Conservation (phyloP, 306 rosid genomes). For the Pterocarpus macrocarpus region DNA sequence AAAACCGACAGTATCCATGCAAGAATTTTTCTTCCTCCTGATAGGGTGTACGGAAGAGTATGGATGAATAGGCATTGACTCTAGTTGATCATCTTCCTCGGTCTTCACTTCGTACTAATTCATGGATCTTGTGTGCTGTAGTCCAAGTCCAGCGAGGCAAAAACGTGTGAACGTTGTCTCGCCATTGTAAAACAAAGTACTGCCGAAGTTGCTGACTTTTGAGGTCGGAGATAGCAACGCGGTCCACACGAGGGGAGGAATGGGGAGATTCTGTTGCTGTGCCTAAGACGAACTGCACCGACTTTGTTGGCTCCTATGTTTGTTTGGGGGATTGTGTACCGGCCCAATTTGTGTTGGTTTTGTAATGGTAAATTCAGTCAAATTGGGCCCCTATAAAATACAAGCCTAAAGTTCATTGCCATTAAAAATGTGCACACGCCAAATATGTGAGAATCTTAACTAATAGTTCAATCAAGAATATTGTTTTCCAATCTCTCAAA, state of each 20-base stretch:
- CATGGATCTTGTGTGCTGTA: background rate
- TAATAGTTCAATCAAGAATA: background rate
- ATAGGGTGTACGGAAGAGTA: no score
- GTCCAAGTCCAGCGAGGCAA: conserved; percentile 37
- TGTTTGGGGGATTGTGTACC: background rate
- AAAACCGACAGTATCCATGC: no score
- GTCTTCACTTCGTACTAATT: background rate
- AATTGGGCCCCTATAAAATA: background rate
- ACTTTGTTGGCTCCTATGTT: conserved; percentile 45
- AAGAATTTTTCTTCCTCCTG: no score
- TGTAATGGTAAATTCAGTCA: conserved; percentile 14
- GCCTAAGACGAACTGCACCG: conserved; percentile 43
- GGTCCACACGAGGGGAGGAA: conserved; percentile 12
- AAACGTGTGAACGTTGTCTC: conserved; percentile 45
- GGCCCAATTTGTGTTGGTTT: conserved; percentile 23
- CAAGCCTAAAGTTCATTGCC: no score
- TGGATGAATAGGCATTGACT: conserved; percentile 45
- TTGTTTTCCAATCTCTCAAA: background rate
- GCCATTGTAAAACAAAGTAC: conserved; percentile 19
- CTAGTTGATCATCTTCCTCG: background rate
- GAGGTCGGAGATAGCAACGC: conserved; percentile 14
- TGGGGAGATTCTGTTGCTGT: conserved; percentile 18
- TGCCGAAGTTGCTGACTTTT: conserved; percentile 61
- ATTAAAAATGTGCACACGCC: no score
- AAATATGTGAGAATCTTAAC: background rate